These are phyloP conservation scores for Paralagenidium karlingii DNA, from an alignment of 352 stramenopile genomes.

Conservation along the genomic window DNA sequence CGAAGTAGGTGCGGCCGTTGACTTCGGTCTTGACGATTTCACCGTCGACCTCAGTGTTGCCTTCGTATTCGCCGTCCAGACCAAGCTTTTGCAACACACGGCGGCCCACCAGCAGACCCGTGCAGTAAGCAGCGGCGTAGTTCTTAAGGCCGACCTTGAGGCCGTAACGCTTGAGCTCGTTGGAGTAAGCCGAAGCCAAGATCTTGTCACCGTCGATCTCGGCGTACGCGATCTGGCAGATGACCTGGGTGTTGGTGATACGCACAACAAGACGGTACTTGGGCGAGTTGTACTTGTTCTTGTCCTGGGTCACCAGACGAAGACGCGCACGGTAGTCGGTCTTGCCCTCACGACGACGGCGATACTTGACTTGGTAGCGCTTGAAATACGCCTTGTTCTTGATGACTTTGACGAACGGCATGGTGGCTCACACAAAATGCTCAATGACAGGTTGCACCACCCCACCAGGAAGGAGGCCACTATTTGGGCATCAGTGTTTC, in stretches of 20 bases:
- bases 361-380: conserved; percentile 98
- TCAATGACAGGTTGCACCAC: no score
- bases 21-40: conserved; percentile 91
- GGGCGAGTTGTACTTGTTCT: conserved; percentile 99
- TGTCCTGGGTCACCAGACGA: conserved; percentile 96
- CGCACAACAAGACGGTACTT: conserved; percentile 96
- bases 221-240: conserved; percentile 98
- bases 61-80: conserved; percentile 96
- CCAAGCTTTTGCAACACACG: conserved; percentile 96
- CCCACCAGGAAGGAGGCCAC: no score
- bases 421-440: conserved; percentile 50
- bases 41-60: conserved; percentile 93
- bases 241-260: conserved; percentile 94
- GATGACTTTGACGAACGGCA: conserved; percentile 96
- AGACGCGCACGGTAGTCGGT: conserved; percentile 99
- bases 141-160: conserved; percentile 97
- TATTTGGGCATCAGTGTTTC: no score
- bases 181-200: conserved; percentile 87
- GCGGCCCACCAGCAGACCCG: conserved; percentile 89
- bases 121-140: conserved; percentile 98
- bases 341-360: conserved; percentile 96
- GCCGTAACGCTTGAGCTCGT: conserved; percentile 96
- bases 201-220: conserved; percentile 98
- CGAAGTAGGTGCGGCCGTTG: conserved; percentile 97
- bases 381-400: conserved; percentile 99